A percentile compares a stretch with the other conserved stretches of the same genome.
Conservation (phyloP, 768 basidiomycete species). For the Boletus huronensis region DNA sequence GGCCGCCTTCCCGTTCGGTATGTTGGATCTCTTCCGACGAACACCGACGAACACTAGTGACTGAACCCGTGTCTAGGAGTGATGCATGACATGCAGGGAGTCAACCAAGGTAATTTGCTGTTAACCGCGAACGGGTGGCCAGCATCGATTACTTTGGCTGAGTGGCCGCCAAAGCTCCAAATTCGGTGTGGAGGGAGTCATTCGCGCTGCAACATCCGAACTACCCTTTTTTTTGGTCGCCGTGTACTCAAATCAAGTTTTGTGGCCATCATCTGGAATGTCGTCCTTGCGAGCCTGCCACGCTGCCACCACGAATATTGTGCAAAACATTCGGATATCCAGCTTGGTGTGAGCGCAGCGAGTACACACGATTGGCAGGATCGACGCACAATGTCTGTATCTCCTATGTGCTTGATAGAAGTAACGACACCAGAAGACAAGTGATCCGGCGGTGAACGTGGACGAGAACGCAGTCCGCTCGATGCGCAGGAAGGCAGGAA, state of each 20-base stretch:
- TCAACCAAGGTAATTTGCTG: conserved; percentile 54
- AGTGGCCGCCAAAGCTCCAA: neutral
- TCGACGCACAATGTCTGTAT: conserved; percentile 63
- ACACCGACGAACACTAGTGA: neutral
- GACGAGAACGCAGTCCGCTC: conserved; percentile 71
- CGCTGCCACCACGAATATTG: conserved; percentile 83
- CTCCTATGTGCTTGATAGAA: conserved; percentile 47
- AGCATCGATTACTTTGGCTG: conserved; percentile 48
- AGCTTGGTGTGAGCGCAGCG: neutral
- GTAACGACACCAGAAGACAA: conserved; percentile 41
- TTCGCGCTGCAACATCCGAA: neutral
- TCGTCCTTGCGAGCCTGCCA: conserved; percentile 49
- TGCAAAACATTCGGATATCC: neutral
- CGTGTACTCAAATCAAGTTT: conserved; percentile 9
- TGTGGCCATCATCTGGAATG: conserved; percentile 43
- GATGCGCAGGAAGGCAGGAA: conserved; percentile 66
- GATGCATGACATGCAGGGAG: conserved; percentile 53
- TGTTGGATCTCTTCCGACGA: conserved; percentile 18
- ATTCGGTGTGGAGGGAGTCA: neutral
- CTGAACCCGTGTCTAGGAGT: conserved; percentile 37
- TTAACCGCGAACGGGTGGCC: conserved; percentile 45
- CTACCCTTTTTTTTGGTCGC: neutral
- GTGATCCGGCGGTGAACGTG: conserved; percentile 29
- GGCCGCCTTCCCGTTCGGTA: conserved; percentile 62
- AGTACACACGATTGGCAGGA: neutral